Conservation (phyloP, 345 rosid species). For the Moringa oleifera region DNA sequence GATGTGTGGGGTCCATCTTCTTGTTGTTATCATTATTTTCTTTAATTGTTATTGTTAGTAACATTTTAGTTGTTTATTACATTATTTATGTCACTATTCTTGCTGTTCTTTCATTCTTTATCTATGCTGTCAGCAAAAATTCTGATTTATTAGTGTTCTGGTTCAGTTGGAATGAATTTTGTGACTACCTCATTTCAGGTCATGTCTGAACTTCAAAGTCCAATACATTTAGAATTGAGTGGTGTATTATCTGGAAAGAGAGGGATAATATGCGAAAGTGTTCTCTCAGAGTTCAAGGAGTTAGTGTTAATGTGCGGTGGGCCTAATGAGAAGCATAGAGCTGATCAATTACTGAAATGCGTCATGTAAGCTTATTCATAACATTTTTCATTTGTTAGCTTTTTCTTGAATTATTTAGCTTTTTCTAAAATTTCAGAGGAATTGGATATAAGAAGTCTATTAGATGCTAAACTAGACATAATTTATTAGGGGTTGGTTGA, state of each 20-base stretch:
- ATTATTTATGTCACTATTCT: background rate
- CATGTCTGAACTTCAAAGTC: conserved; percentile 54
- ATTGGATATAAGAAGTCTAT: background rate
- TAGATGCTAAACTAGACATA: background rate
- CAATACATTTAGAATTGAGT: conserved; percentile 44
- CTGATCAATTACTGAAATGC: conserved; percentile 45
- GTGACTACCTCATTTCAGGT: conserved; percentile 33
- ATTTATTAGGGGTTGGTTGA: background rate
- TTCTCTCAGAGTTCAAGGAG: conserved; percentile 57
- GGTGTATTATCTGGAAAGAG: conserved; percentile 36
- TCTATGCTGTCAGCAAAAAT: background rate
- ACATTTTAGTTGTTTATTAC: too few species aligned
- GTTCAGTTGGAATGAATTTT: conserved; percentile 4
- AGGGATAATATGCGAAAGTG: conserved; percentile 61
- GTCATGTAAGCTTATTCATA: conserved; percentile 48
- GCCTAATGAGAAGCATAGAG: conserved; percentile 67
- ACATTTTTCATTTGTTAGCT: background rate
- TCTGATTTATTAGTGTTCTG: background rate
- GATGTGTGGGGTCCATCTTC: background rate
- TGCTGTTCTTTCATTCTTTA: background rate
- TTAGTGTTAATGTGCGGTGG: conserved; percentile 70
- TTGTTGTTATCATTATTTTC: background rate
- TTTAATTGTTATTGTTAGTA: too few species aligned
- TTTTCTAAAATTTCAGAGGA: background rate
- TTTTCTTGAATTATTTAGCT: background rate